Conservation (phyloP, 202 grass and related monocot genomes). For the Panicum hallii region DNA sequence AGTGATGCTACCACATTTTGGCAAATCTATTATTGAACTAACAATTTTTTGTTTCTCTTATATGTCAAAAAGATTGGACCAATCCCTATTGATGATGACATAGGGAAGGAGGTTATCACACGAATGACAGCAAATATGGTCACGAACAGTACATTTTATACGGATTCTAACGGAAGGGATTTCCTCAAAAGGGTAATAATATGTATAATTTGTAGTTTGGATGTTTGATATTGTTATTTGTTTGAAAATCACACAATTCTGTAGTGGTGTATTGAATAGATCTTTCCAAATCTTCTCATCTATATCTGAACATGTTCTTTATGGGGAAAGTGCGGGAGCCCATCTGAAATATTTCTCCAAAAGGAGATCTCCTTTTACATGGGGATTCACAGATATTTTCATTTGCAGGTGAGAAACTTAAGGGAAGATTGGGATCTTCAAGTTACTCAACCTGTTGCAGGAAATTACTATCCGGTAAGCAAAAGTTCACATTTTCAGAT, state of each 20-base stretch:
- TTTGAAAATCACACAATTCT: background rate
- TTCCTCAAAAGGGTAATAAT: constrained; percentile 84
- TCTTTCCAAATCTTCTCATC: background rate
- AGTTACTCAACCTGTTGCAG: constrained; percentile 83
- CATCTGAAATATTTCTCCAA: constrained; percentile 3
- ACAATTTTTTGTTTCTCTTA: constrained; percentile 1
- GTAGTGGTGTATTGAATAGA: background rate
- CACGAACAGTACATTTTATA: constrained; percentile 79
- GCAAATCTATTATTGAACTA: background rate
- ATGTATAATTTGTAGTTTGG: constrained; percentile 20
- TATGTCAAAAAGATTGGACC: constrained; percentile 75
- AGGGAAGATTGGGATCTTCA: constrained; percentile 92
- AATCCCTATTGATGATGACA: constrained; percentile 69
- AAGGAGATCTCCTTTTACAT: constrained; percentile 14
- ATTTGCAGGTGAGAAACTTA: constrained; percentile 80
- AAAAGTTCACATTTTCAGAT: constrained; percentile 24
- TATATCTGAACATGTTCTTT: constrained; percentile 19
- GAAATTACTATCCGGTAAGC: constrained; percentile 96
- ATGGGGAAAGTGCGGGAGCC: background rate
- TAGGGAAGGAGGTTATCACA: constrained; percentile 87
- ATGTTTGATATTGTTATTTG: constrained; percentile 7
- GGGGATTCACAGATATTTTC: constrained; percentile 5
- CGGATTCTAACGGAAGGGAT: constrained; percentile 96
- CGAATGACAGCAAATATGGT: constrained; percentile 83
- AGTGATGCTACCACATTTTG: background rate